Evolutionary conservation across 352 stramenopile genomes (phyloP).

Genomic region (Globisporangium uncinulatum): DNA sequence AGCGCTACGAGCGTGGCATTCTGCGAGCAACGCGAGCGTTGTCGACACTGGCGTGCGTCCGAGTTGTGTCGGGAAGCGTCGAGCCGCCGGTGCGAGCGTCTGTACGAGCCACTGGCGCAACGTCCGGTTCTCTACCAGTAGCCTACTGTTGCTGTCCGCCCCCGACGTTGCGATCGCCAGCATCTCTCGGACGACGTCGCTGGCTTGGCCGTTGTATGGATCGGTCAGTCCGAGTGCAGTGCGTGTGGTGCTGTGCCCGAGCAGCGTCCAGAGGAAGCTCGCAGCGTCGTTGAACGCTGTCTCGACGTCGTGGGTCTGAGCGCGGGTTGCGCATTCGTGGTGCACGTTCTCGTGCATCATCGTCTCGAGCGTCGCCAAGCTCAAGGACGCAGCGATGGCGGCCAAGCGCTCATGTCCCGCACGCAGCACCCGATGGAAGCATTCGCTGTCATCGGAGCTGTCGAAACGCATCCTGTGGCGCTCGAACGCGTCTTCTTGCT

Average conservation of each 20-base stretch:
- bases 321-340: slow-evolving; percentile 34
- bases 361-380: slow-evolving; percentile 32
- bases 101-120: slow-evolving; percentile 14
- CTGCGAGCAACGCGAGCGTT: no score
- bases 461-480: neutral
- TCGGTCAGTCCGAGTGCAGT: slow-evolving; percentile 4
- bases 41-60: neutral
- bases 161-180: neutral
- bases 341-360: slow-evolving; percentile 56
- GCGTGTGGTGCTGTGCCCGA: neutral
- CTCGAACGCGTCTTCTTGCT: neutral
- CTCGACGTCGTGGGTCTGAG: slow-evolving; percentile 26
- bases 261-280: slow-evolving; percentile 6
- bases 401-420: slow-evolving; percentile 7
- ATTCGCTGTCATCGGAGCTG: neutral
- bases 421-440: neutral
- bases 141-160: neutral
- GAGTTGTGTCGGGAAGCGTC: slow-evolving; percentile 4
- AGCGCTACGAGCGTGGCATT: no score
- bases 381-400: slow-evolving; percentile 23
- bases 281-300: slow-evolving; percentile 1
- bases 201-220: neutral
- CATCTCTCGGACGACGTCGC: slow-evolving; percentile 6
- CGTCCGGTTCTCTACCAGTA: slow-evolving; percentile 8
- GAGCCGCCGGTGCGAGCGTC: slow-evolving; percentile 10